Evolutionary conservation across 1,139 yeast species (phyloP).

Genomic region (Lodderomyces theae): DNA sequence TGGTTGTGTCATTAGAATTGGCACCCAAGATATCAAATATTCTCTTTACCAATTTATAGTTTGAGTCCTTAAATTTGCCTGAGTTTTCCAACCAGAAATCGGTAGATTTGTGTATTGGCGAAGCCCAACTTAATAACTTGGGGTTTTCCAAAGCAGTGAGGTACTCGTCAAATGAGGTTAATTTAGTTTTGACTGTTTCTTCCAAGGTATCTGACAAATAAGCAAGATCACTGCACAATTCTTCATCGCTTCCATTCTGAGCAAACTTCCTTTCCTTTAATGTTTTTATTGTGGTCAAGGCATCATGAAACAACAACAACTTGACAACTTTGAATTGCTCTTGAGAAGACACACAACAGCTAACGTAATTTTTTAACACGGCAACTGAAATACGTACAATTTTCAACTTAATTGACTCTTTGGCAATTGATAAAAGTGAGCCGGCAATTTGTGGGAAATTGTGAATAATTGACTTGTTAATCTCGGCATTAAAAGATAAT

Average conservation of each 20-base stretch:
- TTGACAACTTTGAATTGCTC: constrained; percentile 57
- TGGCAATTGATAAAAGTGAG: constrained; percentile 46
- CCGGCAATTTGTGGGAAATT: constrained; percentile 61
- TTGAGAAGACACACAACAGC: constrained; percentile 25
- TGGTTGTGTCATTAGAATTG: constrained; percentile 21
- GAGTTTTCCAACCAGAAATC: constrained; percentile 90
- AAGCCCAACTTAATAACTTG: constrained; percentile 78
- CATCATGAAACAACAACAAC: constrained; percentile 72
- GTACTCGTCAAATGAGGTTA: constrained; percentile 93
- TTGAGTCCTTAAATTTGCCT: constrained; percentile 68
- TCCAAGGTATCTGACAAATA: constrained; percentile 57
- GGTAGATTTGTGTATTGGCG: constrained; percentile 83
- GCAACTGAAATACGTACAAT: constrained; percentile 80
- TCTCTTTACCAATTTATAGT: constrained; percentile 68
- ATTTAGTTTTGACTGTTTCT: constrained; percentile 64
- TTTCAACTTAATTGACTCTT: constrained; percentile 87
- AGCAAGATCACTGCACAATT: constrained; percentile 71
- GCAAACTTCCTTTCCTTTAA: constrained; percentile 88
- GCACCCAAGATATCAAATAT: constrained; percentile 36
- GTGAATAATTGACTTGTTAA: constrained; percentile 54
- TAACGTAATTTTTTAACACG: constrained; percentile 60
- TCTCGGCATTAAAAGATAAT: constrained; percentile 63
- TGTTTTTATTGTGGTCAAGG: constrained; percentile 63
- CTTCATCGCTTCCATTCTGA: constrained; percentile 67
- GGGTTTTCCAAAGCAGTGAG: constrained; percentile 76